These are phyloP conservation scores for Starmerella asiatica DNA, from an alignment of 805 yeast species.

Conservation along the genomic window DNA sequence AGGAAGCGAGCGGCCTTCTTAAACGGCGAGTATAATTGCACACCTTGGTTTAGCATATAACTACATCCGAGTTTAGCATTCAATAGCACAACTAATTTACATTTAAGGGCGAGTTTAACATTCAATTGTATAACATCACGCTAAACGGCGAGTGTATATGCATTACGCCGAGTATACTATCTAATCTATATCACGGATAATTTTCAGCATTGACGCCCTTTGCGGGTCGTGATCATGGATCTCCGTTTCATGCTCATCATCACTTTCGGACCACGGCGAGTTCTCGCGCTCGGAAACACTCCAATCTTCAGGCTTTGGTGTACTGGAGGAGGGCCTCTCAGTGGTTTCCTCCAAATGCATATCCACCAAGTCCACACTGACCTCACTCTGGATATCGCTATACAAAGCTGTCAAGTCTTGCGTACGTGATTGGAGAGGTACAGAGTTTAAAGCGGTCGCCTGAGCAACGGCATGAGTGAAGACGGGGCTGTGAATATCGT, in stretches of 20 bases:
- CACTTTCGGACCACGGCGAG: constrained; percentile 10
- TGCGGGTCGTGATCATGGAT: constrained; percentile 13
- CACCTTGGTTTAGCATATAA: too few relatives aligned
- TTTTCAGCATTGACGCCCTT: constrained; percentile 12
- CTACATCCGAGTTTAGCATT: too few relatives aligned
- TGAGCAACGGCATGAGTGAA: not conserved
- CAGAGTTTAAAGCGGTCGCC: not conserved
- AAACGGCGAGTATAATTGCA: not conserved
- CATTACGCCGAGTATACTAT: too few relatives aligned
- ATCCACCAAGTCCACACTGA: not conserved
- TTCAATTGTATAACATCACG: too few relatives aligned
- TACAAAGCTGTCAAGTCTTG: too few relatives aligned
- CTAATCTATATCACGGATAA: constrained; percentile 4
- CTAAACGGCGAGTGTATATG: too few relatives aligned
- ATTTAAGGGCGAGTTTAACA: too few relatives aligned
- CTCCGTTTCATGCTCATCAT: constrained; percentile 4
- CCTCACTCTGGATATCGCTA: too few relatives aligned
- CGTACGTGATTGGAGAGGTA: not conserved
- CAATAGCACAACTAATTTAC: too few relatives aligned
- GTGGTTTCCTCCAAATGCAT: not conserved
- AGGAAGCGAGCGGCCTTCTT: constrained; percentile 4
- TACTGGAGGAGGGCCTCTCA: not conserved
- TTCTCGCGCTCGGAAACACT: too few relatives aligned
- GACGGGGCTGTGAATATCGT: not conserved
- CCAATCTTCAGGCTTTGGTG: not conserved